Evolutionary conservation across 2,329 filamentous ascomycete species (phyloP), one percentile per base, ranked within the genome.

Genomic region (Cladosporium austrohemisphaericum): DNA sequence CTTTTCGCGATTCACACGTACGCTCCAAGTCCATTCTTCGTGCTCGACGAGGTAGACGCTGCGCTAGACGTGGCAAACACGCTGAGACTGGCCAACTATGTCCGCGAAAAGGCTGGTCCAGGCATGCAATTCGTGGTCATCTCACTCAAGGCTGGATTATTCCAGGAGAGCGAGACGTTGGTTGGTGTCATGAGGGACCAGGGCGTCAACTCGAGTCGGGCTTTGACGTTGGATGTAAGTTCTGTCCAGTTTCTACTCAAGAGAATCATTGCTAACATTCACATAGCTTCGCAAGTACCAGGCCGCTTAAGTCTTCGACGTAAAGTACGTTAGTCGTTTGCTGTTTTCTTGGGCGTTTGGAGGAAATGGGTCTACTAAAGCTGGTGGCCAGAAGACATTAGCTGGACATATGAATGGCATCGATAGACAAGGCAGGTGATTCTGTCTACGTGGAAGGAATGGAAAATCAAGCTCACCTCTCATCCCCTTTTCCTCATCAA

Each of bases 121-220:
- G 94, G 94, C 11, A 97, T 97, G 90, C 93, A 98, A 68, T 98
- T 98, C 60, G 94, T 98, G 53, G 93, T 98, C 58, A 98, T 98
- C 68, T 90, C 84, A 72, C 78, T 98, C 66, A 98, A 98, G 78
- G 87, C 90, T 0, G 91, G 90, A 1, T 76, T 98, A 50, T 98
- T 97, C 73, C 91, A 98, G 71, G 88, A 94, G 68, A 95, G 89
- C 64, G 91, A 98, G 76, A 94, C 90, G 54, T 70, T 98, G 60
- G 90, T 98, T 4, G 93, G 93, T 44, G 90, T 98, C 9, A 97
- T 95, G 74, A 79, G 93, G 57, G 94, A 98, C 65, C 93, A 98
- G 72, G 83, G 85, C 50, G 88, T 89, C 51, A 98, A 97, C 71
- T 94, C 86, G 62, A 94, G 87, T 60, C 86, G 89, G 71, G 88